A percentile compares a stretch with the other conserved stretches of the same genome.
phyloP scores from a whole-genome alignment of 1,284 basidiomycete genomes.

The Fereydounia khargensis region DNA sequence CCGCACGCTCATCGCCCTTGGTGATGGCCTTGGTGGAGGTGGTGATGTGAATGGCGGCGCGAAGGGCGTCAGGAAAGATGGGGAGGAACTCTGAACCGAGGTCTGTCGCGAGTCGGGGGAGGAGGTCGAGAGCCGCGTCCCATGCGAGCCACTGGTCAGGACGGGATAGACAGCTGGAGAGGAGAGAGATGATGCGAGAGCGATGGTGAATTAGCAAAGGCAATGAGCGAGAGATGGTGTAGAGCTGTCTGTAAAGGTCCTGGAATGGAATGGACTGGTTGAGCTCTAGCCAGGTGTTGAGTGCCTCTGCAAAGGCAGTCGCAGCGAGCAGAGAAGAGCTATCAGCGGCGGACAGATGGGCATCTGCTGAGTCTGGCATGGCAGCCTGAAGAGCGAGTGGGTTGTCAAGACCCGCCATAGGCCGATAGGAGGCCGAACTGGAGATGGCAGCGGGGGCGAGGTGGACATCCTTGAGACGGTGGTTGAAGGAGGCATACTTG shows the following conservation, averaged over 20 bases:
- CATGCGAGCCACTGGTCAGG: conserved; percentile 40
- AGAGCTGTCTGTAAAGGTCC: conserved; percentile 28
- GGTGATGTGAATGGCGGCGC: conserved; percentile 42
- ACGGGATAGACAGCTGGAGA: conserved; percentile 17
- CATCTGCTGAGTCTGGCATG: conserved; percentile 14
- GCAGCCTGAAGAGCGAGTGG: conserved; percentile 15
- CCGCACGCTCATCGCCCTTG: conserved; percentile 45
- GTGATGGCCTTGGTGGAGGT: conserved; percentile 43
- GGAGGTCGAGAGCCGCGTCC: conserved; percentile 51
- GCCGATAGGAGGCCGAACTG: conserved; percentile 29
- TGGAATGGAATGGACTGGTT: conserved; percentile 53
- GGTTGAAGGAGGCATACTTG: conserved; percentile 55
- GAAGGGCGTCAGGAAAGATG: conserved; percentile 42
- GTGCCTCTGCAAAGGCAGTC: conserved; percentile 40
- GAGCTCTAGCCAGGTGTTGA: conserved; percentile 51
- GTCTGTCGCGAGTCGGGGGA: conserved; percentile 54
- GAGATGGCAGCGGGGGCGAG: conserved; percentile 37
- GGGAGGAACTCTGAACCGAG: conserved; percentile 51
- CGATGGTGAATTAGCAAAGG: conserved; percentile 53
- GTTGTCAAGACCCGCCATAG: conserved; percentile 40
- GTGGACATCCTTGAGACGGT: conserved; percentile 50
- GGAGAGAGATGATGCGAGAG: conserved; percentile 17
- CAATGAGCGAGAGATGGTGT: conserved; percentile 37
- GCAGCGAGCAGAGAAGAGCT: conserved; percentile 30
- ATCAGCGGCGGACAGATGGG: no score